Base-by-base conservation (phyloP, 164 flowering plant species). In the Nymphaea colorata region DNA sequence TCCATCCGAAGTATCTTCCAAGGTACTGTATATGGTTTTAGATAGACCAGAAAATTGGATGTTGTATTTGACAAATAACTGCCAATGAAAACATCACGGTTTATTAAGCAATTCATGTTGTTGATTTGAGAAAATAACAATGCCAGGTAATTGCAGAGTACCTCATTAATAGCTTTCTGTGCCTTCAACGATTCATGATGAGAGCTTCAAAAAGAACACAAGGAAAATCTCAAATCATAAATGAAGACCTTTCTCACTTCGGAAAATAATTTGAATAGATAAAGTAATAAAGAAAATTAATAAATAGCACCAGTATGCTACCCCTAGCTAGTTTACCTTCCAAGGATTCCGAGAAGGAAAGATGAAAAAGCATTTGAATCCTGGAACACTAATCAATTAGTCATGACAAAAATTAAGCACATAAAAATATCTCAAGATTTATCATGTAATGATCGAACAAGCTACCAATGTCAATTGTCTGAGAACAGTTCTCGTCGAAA, bases 111-210 rank as follows among this genome's bases (percentile, higher is more conserved):
- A 61, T 4, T 43, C 25, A 2, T 10, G 59, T 8, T 47, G 5
- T 6, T 4, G 5, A 47, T 6, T 61, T 61, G 41, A 61, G 16
- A 5, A 55, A 61, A 61, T 17, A 3, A n/a, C 16, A 2, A 8
- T 36, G 16, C 16, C 7, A 61, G 25, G 41, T 61, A 10, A 61
- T 62, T 72, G 36, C 36, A 25, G 36, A 25, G 36, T 82, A 90
- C 99, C 93, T 90, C 99, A 73, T 75, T 88, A 72, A 94, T 94
- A 68, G 96, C 96, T 79, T 94, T 94, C 79, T 94, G 99, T 67
- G 92, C 79, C 83, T 91, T 91, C 76, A 86, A 77, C 43, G 99
- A 82, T 81, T 90, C 99, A 72, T 94, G 95, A 80, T 88, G 97
- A 41, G 96, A 91, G 76, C 99, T 94, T 75, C 78, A 83, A 73